phyloP scores from a whole-genome alignment of 495 filamentous ascomycete species.

The Hypoxylon intermedium region DNA sequence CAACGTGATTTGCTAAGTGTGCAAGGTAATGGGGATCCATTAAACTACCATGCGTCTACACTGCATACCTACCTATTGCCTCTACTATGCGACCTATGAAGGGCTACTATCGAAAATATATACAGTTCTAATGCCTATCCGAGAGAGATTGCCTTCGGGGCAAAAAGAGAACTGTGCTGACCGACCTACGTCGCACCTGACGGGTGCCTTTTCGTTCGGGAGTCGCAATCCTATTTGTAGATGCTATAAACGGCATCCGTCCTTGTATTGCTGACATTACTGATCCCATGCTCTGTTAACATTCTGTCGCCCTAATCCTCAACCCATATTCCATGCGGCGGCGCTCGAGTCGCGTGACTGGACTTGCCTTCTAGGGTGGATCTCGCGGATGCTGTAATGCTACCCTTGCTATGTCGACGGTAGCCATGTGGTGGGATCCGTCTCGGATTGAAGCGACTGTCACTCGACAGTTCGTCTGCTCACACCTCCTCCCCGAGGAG shows the following conservation, averaged over 20 bases:
- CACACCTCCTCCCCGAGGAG: constrained; percentile 69
- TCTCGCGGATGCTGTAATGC: constrained; percentile 36
- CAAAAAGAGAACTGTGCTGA: constrained; percentile 31
- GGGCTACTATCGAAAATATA: constrained; percentile 25
- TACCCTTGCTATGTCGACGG: constrained; percentile 36
- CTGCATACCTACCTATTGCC: constrained; percentile 1
- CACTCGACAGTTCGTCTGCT: constrained; percentile 70
- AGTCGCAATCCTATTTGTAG: constrained; percentile 23
- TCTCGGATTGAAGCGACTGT: constrained; percentile 78
- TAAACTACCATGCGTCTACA: constrained; percentile 21
- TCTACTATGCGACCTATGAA: constrained; percentile 26
- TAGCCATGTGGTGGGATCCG: constrained; percentile 77
- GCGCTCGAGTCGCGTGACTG: constrained; percentile 20
- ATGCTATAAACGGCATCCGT: constrained; percentile 30
- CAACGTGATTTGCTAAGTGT: constrained; percentile 38
- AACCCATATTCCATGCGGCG: constrained; percentile 23
- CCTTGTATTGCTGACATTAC: constrained; percentile 22
- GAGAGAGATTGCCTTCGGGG: constrained; percentile 29
- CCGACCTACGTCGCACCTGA: constrained; percentile 33
- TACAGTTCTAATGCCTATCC: constrained; percentile 18
- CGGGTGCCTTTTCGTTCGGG: constrained; percentile 25
- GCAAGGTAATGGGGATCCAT: constrained; percentile 30
- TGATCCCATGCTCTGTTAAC: constrained; percentile 3
- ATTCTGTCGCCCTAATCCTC: constrained; percentile 9
- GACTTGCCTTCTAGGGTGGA: constrained; percentile 33